Base-by-base conservation (phyloP, 768 basidiomycete species). In the Lactarius hatsudake region DNA sequence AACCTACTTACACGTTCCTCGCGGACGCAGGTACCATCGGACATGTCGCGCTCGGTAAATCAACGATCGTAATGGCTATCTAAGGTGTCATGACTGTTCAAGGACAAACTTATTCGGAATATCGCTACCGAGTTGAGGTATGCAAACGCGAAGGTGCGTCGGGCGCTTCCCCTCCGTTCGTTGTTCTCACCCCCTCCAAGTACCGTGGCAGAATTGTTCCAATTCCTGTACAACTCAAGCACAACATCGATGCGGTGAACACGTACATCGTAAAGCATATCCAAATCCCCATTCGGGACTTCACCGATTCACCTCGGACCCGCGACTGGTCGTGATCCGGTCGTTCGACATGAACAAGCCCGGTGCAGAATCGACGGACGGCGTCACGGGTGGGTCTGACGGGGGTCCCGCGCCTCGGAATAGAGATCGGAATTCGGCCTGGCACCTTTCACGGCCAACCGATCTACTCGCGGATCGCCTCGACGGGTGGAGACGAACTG, bases 311-410 rank as follows among this genome's bases (percentile, higher is more conserved):
- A 0, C 9, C 42, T 89, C 94, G 32, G 88, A 91, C 69, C 94
- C 96, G 0, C 88, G 90, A 42, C 88, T 99, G 71, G 98, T 98
- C 76, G 95, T 98, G 76, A 99, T 99, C 78, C 94, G 96, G 71
- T 97, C 95, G 23, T 99, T 98, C 79, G 97, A 99, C 77, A 96
- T 99, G 77, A 99, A 98, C 85, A 98, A 97, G 78, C 97, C 97
- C 13, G 96, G 96, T 75, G 88, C 96, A 2, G 94, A 95, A 94
- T 98, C 4, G 91, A 96, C 72, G 97, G 98, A 54, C 84, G 97
- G 97, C 74, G 96, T 98, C 43, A 97, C 97, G 20, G 97, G 97
- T 77, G 96, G 97, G 23, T 94, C 84, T 98, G 69, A 92, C 87
- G 4, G 96, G 97, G 73, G 90, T 97, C 28, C 86, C 98, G 67